Base-by-base conservation (phyloP, 2,329 filamentous ascomycete genomes). In the Alternaria rosae region DNA sequence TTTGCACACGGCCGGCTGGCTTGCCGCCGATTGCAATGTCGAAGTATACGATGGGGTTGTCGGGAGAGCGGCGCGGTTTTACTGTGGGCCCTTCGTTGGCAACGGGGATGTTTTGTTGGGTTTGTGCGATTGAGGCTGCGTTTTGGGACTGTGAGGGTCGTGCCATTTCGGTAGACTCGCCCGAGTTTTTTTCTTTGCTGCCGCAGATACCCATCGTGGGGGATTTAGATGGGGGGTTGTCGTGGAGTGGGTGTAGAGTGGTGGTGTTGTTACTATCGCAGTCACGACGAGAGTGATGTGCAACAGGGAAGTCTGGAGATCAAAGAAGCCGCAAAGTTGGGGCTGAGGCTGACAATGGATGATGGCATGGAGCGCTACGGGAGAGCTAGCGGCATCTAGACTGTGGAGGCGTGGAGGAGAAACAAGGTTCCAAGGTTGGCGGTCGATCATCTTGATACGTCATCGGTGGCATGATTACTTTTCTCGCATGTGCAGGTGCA, bases 1-100 rank as follows among this genome's bases (percentile, higher is more conserved):
- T 94, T 84, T 87, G 90, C 85, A 97, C 91, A 78, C 91, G 90
- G 75, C 90, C 92, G 47, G 72, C 75, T 83, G 93, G 90, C 26
- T 63, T 48, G 6, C 64, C 64, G 45, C 65, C 67, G 17, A 67
- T 64, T 1, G 60, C 32, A 32, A 69, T 59, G 21, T 69, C 67
- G 25, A 69, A 69, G 48, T 65, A 69, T 2, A 69, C 65, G 15
- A 69, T 30, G 4, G 67, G 67, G 35, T 69, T 69, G 8, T 66
- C 59, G 12, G 58, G 57, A 43, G 65, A 61, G 15, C 60, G 44
- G 20, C 54, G 44, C 10, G 54, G 26, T 21, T 66, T 66, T 6
- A 56, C 66, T 12, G 59, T 52, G 1, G 47, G 50, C 1, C 57
- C 32, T 42, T 50, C 32, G 6, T 44, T 44, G 42, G 35, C 53